phyloP scores from a whole-genome alignment of 2,329 filamentous ascomycete genomes.

The Pezicula carpinea region DNA sequence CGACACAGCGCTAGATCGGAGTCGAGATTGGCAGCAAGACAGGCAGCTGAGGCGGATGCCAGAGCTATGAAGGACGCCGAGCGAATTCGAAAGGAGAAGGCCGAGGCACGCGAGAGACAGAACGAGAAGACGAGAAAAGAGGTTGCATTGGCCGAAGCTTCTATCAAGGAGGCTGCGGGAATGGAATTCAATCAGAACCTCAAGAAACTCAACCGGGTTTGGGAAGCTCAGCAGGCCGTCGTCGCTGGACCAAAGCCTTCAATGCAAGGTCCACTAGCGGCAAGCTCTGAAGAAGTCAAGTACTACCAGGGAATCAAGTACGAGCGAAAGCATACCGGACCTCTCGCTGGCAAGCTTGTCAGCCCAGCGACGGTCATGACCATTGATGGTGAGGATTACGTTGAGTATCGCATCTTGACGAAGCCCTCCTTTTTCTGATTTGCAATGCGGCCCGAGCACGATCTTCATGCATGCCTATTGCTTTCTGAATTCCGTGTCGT shows the following conservation, averaged over 20 bases:
- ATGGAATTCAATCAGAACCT: constrained; percentile 26
- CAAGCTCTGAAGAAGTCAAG: constrained; percentile 45
- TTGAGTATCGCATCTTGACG: constrained; percentile 61
- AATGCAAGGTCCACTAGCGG: constrained; percentile 21
- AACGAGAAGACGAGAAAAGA: constrained; percentile 25
- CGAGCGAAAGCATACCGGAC: constrained; percentile 55
- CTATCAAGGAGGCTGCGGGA: constrained; percentile 19
- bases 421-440: constrained; percentile 51
- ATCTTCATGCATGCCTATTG: neutral
- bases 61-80: constrained; percentile 9
- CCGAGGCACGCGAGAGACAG: constrained; percentile 19
- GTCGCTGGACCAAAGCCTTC: neutral
- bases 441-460: neutral
- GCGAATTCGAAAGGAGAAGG: constrained; percentile 19
- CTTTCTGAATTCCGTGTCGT: neutral
- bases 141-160: constrained; percentile 21
- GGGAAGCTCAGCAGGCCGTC: constrained; percentile 22
- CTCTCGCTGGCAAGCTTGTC: constrained; percentile 59
- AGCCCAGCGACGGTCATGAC: constrained; percentile 56
- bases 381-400: constrained; percentile 63
- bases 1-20: constrained; percentile 24
- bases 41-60: constrained; percentile 20
- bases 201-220: constrained; percentile 26
- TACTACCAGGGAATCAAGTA: constrained; percentile 57
- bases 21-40: constrained; percentile 16